Conservation (phyloP, 805 yeast genomes). For the Cyberlindnera suaveolens region DNA sequence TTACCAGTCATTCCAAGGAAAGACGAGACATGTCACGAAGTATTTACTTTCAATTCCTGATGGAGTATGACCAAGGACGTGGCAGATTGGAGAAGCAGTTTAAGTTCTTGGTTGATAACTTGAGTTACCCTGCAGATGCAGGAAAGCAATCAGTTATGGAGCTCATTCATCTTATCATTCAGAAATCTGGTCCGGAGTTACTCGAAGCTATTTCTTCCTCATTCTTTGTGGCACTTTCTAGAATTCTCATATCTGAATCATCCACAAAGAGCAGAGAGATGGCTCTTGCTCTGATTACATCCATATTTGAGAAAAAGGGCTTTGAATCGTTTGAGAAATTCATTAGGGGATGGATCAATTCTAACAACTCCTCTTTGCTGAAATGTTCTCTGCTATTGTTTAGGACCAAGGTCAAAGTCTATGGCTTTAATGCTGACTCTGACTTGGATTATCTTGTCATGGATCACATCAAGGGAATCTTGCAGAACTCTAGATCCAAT, state of each 20-base stretch:
- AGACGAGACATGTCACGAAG: conserved; percentile 82
- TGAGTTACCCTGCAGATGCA: conserved; percentile 75
- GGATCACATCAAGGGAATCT: conserved; percentile 26
- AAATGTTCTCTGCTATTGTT: conserved; percentile 74
- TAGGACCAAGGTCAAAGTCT: conserved; percentile 48
- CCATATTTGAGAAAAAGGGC: conserved; percentile 47
- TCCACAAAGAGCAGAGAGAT: conserved; percentile 75
- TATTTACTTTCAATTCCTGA: conserved; percentile 74
- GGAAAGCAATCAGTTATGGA: conserved; percentile 94
- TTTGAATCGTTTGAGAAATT: conserved; percentile 30
- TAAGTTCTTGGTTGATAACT: conserved; percentile 70
- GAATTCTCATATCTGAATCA: conserved; percentile 73
- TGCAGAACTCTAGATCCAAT: conserved; percentile 31
- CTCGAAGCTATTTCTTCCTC: conserved; percentile 60
- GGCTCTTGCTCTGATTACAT: conserved; percentile 58
- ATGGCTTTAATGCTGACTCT: conserved; percentile 32
- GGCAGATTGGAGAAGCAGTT: conserved; percentile 80
- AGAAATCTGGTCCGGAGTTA: conserved; percentile 56
- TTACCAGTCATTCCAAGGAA: conserved; percentile 78
- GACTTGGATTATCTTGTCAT: conserved; percentile 38
- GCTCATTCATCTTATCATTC: conserved; percentile 61
- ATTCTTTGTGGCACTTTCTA: conserved; percentile 77
- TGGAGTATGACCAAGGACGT: conserved; percentile 92
- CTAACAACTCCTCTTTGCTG: conserved; percentile 42
- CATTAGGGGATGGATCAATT: conserved; percentile 54